Conservation (phyloP, 306 rosid species). For the Quercus berberidifolia region DNA sequence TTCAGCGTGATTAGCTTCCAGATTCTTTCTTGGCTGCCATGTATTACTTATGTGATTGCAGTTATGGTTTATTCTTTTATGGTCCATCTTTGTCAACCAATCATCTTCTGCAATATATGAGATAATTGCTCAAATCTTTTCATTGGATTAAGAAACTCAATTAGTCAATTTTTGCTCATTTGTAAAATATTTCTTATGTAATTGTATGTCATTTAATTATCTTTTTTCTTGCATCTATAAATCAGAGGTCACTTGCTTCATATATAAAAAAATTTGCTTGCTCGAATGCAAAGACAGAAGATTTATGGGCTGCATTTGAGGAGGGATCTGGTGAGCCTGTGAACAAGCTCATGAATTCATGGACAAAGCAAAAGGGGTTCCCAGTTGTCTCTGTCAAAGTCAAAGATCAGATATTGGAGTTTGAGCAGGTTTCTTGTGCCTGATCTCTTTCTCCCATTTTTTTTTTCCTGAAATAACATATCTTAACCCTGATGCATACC, state of each 20-base stretch:
- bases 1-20: background rate
- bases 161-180: background rate
- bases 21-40: background rate
- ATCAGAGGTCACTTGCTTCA: conserved; percentile 88
- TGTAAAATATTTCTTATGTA: background rate
- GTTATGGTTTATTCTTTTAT: background rate
- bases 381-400: conserved; percentile 77
- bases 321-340: conserved; percentile 92
- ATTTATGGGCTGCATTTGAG: conserved; percentile 92
- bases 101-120: background rate
- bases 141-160: background rate
- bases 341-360: conserved; percentile 79
- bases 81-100: background rate
- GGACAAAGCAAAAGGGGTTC: conserved; percentile 94
- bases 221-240: background rate
- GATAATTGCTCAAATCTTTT: background rate
- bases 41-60: background rate
- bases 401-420: conserved; percentile 61
- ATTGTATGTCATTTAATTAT: background rate
- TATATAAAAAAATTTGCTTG: conserved; percentile 71
- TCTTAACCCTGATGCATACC: background rate
- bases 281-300: conserved; percentile 88
- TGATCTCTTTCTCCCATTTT: background rate
- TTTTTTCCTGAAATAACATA: background rate
- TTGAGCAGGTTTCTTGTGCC: conserved; percentile 66